These are phyloP conservation scores for Candida taoyuanica DNA, from an alignment of 805 yeast genomes.

Conservation along the genomic window DNA sequence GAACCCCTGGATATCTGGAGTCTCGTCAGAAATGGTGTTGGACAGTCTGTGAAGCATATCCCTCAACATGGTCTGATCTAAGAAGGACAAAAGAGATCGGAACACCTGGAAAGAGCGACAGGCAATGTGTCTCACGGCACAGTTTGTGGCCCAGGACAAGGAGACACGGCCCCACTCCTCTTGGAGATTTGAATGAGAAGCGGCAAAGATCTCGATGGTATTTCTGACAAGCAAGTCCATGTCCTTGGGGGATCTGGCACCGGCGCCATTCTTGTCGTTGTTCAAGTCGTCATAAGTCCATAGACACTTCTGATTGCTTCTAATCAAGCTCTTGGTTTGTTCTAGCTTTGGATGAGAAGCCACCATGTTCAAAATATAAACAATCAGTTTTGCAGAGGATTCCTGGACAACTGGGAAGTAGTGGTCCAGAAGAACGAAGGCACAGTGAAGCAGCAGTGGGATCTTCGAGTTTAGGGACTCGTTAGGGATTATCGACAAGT, in stretches of 20 bases:
- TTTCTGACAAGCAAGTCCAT: constrained; percentile 75
- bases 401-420: constrained; percentile 79
- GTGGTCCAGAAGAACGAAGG: constrained; percentile 82
- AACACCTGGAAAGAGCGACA: constrained; percentile 94
- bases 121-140: constrained; percentile 95
- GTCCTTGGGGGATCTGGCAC: constrained; percentile 78
- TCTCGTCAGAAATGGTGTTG: constrained; percentile 87
- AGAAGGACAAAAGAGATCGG: constrained; percentile 71
- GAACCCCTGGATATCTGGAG: constrained; percentile 89
- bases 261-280: constrained; percentile 73
- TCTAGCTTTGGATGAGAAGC: constrained; percentile 49
- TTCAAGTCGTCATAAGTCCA: constrained; percentile 89
- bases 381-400: constrained; percentile 72
- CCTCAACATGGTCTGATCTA: constrained; percentile 84
- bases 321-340: constrained; percentile 52
- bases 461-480: constrained; percentile 57
- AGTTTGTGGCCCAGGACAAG: constrained; percentile 91
- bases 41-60: constrained; percentile 93
- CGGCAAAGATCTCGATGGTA: constrained; percentile 51
- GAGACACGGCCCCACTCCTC: constrained; percentile 83
- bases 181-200: constrained; percentile 49
- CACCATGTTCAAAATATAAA: constrained; percentile 61
- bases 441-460: constrained; percentile 72
- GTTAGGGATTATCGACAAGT: constrained; percentile 62
- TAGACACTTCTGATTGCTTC: constrained; percentile 43